These are phyloP conservation scores for Saitozyma podzolica DNA, from an alignment of 768 basidiomycete species.

Conservation along the genomic window DNA sequence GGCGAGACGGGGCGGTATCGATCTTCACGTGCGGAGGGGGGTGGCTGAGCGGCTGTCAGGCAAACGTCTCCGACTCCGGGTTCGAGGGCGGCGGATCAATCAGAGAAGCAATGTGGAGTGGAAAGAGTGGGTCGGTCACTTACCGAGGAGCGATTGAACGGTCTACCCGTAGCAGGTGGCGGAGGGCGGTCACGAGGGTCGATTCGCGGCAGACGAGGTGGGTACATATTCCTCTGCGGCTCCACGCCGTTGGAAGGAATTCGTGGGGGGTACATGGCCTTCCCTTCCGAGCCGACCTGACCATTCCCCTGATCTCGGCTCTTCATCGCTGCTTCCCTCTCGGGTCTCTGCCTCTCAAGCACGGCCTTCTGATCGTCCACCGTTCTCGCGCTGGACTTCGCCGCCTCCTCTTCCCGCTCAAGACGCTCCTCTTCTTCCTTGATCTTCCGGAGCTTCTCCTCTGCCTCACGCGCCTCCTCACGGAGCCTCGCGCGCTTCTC, in stretches of 20 bases:
- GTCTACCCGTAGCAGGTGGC: neutral
- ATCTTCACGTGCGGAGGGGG: neutral
- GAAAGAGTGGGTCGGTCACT: neutral
- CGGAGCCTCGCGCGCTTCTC: constrained; percentile 7
- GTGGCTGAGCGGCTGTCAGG: neutral
- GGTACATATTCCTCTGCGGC: neutral
- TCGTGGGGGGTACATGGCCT: neutral
- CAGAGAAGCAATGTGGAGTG: neutral
- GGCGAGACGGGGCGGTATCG: neutral
- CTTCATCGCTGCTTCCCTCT: neutral
- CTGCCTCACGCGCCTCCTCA: constrained; percentile 11
- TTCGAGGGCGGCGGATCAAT: neutral
- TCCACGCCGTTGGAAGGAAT: neutral
- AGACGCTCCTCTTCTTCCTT: constrained; percentile 14
- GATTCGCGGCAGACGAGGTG: neutral
- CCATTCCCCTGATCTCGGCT: neutral
- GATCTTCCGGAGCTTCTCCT: constrained; percentile 11
- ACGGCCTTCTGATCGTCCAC: neutral
- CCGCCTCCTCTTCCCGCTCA: constrained; percentile 7
- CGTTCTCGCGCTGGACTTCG: neutral
- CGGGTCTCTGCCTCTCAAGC: neutral
- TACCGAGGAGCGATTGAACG: neutral
- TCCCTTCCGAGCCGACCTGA: neutral
- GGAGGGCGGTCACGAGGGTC: neutral
- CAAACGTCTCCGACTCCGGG: neutral